phyloP scores from a whole-genome alignment of 1,284 basidiomycete species.

The Inonotus obliquus region DNA sequence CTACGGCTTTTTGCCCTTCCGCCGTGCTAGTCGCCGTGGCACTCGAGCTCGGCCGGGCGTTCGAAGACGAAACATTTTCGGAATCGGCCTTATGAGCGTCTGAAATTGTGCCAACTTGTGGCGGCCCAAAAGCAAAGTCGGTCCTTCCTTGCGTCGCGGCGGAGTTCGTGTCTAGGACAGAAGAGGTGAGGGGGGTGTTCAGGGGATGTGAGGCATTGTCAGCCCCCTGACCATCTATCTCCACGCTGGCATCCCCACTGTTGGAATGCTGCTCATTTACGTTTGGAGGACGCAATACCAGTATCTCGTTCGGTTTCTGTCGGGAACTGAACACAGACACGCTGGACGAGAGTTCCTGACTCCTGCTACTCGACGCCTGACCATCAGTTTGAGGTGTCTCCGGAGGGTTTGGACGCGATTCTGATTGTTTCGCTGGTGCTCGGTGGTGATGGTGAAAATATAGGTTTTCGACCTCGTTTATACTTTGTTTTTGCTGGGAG shows the following conservation, averaged over 20 bases:
- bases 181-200: not conserved
- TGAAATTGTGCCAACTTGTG: not conserved
- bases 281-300: conserved; percentile 17
- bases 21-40: conserved; percentile 11
- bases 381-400: not conserved
- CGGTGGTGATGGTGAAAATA: conserved; percentile 66
- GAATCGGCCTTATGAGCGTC: not conserved
- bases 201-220: not conserved
- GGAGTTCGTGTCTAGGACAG: not conserved
- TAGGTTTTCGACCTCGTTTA: conserved; percentile 74
- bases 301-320: not conserved
- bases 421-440: not conserved
- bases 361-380: not conserved
- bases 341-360: conserved; percentile 13
- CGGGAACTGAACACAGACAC: not conserved
- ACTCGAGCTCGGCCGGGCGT: not conserved
- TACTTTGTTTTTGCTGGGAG: conserved; percentile 61
- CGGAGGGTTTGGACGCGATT: not conserved
- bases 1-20: conserved; percentile 13
- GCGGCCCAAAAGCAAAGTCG: not conserved
- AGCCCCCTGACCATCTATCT: not conserved
- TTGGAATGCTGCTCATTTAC: not conserved
- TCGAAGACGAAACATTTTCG: conserved; percentile 1
- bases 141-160: not conserved
- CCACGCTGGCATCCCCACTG: not conserved